Evolutionary conservation across 306 rosid species (phyloP).

Genomic region (Glycyrrhiza uralensis): DNA sequence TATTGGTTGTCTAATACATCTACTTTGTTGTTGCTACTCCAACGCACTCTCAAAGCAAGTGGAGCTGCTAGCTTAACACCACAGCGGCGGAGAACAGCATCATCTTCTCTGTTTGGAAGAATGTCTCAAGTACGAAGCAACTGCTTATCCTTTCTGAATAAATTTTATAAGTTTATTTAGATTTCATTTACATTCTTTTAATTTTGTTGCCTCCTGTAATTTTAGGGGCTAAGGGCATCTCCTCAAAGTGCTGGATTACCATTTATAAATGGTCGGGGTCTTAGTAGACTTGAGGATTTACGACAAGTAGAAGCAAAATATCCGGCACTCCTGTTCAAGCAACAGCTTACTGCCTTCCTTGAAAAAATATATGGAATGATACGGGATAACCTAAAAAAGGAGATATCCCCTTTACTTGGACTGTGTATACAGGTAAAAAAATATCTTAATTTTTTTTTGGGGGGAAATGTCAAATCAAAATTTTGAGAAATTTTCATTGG

Average conservation of each 20-base stretch:
- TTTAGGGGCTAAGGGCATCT: slow-evolving; percentile 86
- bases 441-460: background rate
- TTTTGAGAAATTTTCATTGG: background rate
- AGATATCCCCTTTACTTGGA: slow-evolving; percentile 97
- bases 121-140: slow-evolving; percentile 87
- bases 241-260: slow-evolving; percentile 93
- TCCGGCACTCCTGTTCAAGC: slow-evolving; percentile 96
- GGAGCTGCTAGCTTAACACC: slow-evolving; percentile 99
- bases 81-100: slow-evolving; percentile 86
- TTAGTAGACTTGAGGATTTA: slow-evolving; percentile 85
- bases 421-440: slow-evolving; percentile 83
- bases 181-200: slow-evolving; percentile 21
- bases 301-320: slow-evolving; percentile 99
- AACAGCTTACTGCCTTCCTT: slow-evolving; percentile 98
- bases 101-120: slow-evolving; percentile 97
- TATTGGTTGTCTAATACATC: slow-evolving; percentile 99
- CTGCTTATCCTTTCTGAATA: slow-evolving; percentile 21
- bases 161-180: background rate
- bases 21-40: slow-evolving; percentile 87
- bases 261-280: slow-evolving; percentile 84
- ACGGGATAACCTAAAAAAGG: slow-evolving; percentile 94
- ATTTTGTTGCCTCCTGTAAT: slow-evolving; percentile 25
- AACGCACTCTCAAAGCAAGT: slow-evolving; percentile 98
- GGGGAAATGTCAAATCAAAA: background rate
- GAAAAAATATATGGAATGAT: slow-evolving; percentile 99